Evolutionary conservation across 306 rosid species (phyloP), one percentile per base, ranked within the genome.

Genomic region (Senna siamea): DNA sequence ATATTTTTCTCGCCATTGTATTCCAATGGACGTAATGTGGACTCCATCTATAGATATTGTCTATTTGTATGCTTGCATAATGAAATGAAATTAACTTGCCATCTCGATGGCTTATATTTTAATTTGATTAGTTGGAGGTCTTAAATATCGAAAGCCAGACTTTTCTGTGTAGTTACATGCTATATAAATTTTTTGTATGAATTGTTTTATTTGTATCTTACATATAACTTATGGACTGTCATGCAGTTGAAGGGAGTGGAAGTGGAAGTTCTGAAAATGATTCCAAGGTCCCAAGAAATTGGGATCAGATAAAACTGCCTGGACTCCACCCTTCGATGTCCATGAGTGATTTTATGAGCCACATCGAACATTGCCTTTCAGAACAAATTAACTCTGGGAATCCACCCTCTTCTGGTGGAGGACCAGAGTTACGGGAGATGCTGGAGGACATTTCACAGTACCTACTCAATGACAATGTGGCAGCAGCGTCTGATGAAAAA

Each of bases 291-390:
- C 75, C 88, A 22, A 83, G 75, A 72, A 84, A 80, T 74, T 83
- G 83, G 95, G 90, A 88, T 70, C 89, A 90, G 72, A 87, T 90
- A 61, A 87, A 82, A 70, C 69, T 90, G n/a, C 85, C 88, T 8
- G 96, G 93, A 41, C 70, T 90, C 51, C 84, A 73, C 70, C 85
- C 81, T 14, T 90, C 98, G 3, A 87, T 93, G 89, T 93, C 93
- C 11, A 60, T 90, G 88, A 87, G 89, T 19, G 96, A 93, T 84
- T 82, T 93, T 56, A 75, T 93, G 89, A 88, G 74, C 81, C 96
- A 90, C 43, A 85, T 93, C 61, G 95, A 83, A 52, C 87, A 80
- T 43, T 81, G 87, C 46, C 70, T 92, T 70, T 85, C 98, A 0
- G 94, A 90, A 69, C 95, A 90, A 84, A 85, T 88, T 58, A 79